Base-by-base conservation (phyloP, 2,329 filamentous ascomycete species). In the Sporothrix inflata region DNA sequence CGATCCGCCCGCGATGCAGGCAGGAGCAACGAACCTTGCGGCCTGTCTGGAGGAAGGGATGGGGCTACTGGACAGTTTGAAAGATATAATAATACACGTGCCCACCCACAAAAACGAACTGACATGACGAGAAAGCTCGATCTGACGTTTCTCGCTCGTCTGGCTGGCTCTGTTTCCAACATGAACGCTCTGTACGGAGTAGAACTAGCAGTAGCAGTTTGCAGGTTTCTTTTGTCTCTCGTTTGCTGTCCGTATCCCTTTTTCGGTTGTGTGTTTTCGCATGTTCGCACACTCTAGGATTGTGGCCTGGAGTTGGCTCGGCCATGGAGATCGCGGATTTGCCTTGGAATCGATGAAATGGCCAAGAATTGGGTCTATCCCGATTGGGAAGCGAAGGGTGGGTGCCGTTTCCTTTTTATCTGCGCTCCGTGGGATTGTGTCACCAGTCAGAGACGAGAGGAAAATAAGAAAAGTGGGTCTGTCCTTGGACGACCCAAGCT, bases 241-340 rank as follows among this genome's bases (percentile, higher is more conserved):
- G 19, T 19, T 21, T 47, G 21, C 21, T 4, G 38, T n/a, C n/a
- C 6, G 21, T 19, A 30, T 19, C 40, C 40, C 40, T 65, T 65
- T 47, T 45, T 11, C 61, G 38, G 12, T 40, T 30, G 61, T 38
- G n/a, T 65, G 21, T 30, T 30, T 63, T 42, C 24, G 38, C 40
- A 12, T 42, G 57, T n/a, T 47, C 24, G 61, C 40, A 65, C 21
- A 21, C 24, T 19, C 21, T 14, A 16, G 21, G 19, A 49, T 51
- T 14, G 45, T 49, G 24, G 16, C 42, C 42, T 34, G 42, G 14
- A 49, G 63, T 34, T 34, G 42, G 42, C 27, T 51, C 53, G 34
- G 55, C 24, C 21, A 21, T 71, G 49, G 38, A 45, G 73, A 74
- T 74, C 73, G 73, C 53, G n/a, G n/a, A 67, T 74, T 74, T 71